Percentiles rank a stretch among this genome's conserved stretches.
Evolutionary conservation across 192 early-diverging fungal genomes (phyloP).

Genomic region (Backusella westeae): DNA sequence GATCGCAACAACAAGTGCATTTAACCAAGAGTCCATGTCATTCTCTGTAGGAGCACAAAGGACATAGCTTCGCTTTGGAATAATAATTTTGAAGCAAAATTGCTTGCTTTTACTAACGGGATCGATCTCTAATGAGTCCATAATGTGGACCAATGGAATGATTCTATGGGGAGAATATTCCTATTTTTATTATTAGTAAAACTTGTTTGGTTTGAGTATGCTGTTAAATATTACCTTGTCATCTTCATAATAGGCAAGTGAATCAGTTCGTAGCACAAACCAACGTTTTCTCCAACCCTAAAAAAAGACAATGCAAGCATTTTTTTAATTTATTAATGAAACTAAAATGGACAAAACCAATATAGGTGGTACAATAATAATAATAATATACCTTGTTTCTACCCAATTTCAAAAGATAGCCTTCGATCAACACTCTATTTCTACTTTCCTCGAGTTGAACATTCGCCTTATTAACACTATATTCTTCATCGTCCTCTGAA

Average conservation of each 20-base stretch:
- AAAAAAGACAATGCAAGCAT: background rate
- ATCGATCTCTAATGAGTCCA: slow-evolving; percentile 54
- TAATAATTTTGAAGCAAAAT: slow-evolving; percentile 54
- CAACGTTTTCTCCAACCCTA: slow-evolving; percentile 62
- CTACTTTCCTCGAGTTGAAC: slow-evolving; percentile 42
- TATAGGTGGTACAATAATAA: background rate
- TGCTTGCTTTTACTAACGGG: slow-evolving; percentile 50
- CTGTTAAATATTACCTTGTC: slow-evolving; percentile 40
- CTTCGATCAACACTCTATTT: slow-evolving; percentile 49
- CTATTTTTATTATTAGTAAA: slow-evolving; percentile 18
- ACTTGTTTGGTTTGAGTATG: background rate
- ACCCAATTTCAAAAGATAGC: slow-evolving; percentile 51
- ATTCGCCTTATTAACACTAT: slow-evolving; percentile 21
- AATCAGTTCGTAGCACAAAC: slow-evolving; percentile 59
- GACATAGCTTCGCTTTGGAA: slow-evolving; percentile 51
- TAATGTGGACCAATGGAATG: slow-evolving; percentile 46
- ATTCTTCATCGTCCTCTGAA: slow-evolving; percentile 37
- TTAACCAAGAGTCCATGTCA: slow-evolving; percentile 48
- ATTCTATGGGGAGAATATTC: slow-evolving; percentile 50
- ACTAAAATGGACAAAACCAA: slow-evolving; percentile 1
- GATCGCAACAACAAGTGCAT: slow-evolving; percentile 47
- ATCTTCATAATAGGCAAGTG: slow-evolving; percentile 60
- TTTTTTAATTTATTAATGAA: slow-evolving; percentile 5
- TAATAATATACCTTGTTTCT: slow-evolving; percentile 45
- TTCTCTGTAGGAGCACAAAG: slow-evolving; percentile 45